These are phyloP conservation scores for Trichophyton simii DNA, from an alignment of 2,329 filamentous ascomycete species.

Conservation along the genomic window DNA sequence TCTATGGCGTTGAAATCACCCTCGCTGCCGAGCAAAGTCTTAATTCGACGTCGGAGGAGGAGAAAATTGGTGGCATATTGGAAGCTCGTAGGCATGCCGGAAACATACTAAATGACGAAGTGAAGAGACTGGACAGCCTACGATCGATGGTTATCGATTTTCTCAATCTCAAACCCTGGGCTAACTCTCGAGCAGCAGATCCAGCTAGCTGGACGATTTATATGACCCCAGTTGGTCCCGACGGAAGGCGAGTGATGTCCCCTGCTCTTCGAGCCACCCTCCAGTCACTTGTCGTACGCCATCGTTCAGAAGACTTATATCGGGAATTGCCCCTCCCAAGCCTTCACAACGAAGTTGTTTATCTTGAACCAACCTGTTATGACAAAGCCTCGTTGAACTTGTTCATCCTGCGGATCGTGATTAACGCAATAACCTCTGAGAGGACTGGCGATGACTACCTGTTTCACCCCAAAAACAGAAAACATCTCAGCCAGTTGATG, in stretches of 20 bases:
- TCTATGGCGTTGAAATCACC: constrained; percentile 62
- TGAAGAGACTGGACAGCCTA: constrained; percentile 53
- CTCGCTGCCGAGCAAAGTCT: constrained; percentile 32
- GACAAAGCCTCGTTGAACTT: constrained; percentile 74
- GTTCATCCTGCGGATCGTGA: constrained; percentile 70
- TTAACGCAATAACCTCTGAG: constrained; percentile 82
- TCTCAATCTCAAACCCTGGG: constrained; percentile 67
- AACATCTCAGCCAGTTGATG: constrained; percentile 55
- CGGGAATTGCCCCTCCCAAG: constrained; percentile 53
- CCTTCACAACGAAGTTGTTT: constrained; percentile 57
- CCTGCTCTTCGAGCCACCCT: constrained; percentile 51
- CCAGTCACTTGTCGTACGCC: constrained; percentile 71
- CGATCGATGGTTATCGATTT: constrained; percentile 57
- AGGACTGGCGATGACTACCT: constrained; percentile 75
- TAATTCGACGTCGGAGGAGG: background rate
- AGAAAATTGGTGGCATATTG: constrained; percentile 19
- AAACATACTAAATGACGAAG: constrained; percentile 39
- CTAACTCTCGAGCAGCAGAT: constrained; percentile 46
- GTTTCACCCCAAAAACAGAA: constrained; percentile 64
- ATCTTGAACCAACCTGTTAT: constrained; percentile 69
- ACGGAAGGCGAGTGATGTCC: constrained; percentile 37
- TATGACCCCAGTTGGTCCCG: constrained; percentile 48
- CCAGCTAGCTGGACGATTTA: constrained; percentile 62
- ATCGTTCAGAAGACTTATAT: constrained; percentile 58
- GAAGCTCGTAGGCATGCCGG: constrained; percentile 26